Base-by-base conservation (phyloP, 352 stramenopile species). In the Globisporangium radiosum region DNA sequence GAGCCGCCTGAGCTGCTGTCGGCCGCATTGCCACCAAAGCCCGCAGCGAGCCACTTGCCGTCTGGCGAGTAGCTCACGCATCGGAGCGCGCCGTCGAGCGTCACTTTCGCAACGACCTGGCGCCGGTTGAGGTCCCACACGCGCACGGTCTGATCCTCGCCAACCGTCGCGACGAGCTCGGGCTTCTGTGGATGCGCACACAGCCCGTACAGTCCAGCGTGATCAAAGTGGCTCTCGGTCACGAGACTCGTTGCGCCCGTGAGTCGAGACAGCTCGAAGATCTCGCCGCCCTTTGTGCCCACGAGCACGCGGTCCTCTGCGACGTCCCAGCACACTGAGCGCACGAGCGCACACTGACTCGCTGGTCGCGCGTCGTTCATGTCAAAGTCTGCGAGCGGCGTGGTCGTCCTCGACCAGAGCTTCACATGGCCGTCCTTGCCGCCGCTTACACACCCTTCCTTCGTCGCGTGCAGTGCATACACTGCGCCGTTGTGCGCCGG, bases 271-370 rank as follows among this genome's bases (percentile, higher is more conserved):
- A 93, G 59, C 56, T 90, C 83, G 40, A 87, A 65, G 6, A 91
- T 36, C 62, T 90, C 78, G 8, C 79, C 83, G 8, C 78, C 70
- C 64, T 82, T 87, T 0, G 78, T 89, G 36, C 78, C 79, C 5
- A 93, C 63, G 2, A 93, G 65, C 33, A 93, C 71, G 19, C 81
- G 78, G 43, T 87, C 77, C 64, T 91, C 81, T 0, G 78, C 73
- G 9, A 72, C 42, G 54, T 93, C 83, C 83, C 83, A 93, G 59
- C 59, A 78, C 36, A 93, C 62, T 1, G 76, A 85, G 13, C 79
- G 74, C 17, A 91, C 69, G 19, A 69, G 56, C 7, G 72, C 52
- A 48, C 75, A 70, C 37, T 78, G 72, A 25, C 71, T 63, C 11
- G 83, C 78, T 43, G 81, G 79, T 36, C 83, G 79, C 37, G 68